Conservation (phyloP, 768 basidiomycete genomes). For the Leccinum rimulosum region DNA sequence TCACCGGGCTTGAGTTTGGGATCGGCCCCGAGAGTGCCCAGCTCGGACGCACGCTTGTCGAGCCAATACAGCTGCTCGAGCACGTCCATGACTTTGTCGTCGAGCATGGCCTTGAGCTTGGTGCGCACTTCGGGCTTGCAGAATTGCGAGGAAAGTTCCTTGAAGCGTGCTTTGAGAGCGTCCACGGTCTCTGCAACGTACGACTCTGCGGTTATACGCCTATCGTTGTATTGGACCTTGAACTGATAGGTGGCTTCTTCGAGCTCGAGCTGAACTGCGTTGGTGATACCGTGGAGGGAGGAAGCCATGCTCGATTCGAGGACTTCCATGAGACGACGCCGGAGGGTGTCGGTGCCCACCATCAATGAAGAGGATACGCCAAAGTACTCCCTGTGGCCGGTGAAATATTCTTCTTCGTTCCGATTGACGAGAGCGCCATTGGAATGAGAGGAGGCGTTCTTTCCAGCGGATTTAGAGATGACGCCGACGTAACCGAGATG, state of each 20-base stretch:
- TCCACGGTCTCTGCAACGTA: slow-evolving; percentile 99
- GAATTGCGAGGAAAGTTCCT: slow-evolving; percentile 81
- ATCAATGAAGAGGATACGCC: slow-evolving; percentile 63
- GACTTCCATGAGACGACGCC: slow-evolving; percentile 92
- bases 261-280: slow-evolving; percentile 94
- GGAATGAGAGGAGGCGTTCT: slow-evolving; percentile 50
- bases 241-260: slow-evolving; percentile 98
- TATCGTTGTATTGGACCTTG: slow-evolving; percentile 98
- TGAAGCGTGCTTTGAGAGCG: slow-evolving; percentile 85
- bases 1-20: slow-evolving; percentile 67
- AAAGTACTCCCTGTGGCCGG: slow-evolving; percentile 59
- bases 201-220: slow-evolving; percentile 89
- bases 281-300: slow-evolving; percentile 92
- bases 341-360: slow-evolving; percentile 90
- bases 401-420: slow-evolving; percentile 69
- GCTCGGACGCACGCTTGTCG: slow-evolving; percentile 80
- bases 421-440: slow-evolving; percentile 48
- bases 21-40: slow-evolving; percentile 68
- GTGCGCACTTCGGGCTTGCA: slow-evolving; percentile 83
- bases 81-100: slow-evolving; percentile 96
- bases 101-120: slow-evolving; percentile 89
- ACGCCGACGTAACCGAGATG: slow-evolving; percentile 98
- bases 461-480: slow-evolving; percentile 75
- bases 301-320: slow-evolving; percentile 97
- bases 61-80: slow-evolving; percentile 97